These are phyloP conservation scores for Lathyrus tuberosus DNA, from an alignment of 306 rosid species.

Conservation along the genomic window DNA sequence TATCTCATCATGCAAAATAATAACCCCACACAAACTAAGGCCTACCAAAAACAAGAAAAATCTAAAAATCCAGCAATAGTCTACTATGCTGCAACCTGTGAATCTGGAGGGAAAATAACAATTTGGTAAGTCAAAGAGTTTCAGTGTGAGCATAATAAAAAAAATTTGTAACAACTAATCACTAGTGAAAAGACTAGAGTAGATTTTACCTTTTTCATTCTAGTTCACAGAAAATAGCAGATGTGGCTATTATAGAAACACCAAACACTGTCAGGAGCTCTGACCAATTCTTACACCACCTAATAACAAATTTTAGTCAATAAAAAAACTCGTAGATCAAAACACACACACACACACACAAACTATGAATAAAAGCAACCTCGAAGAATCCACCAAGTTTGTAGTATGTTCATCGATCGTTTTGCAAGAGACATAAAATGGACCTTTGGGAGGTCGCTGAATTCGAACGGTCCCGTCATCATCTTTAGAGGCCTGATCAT, in stretches of 20 bases:
- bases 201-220: not conserved
- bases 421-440: conserved; percentile 80
- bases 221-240: not conserved
- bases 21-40: too few species aligned
- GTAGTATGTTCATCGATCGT: conserved; percentile 60
- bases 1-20: too few species aligned
- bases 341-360: too few species aligned
- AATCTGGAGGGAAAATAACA: not conserved
- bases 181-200: too few species aligned
- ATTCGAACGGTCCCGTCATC: conserved; percentile 74
- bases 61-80: not conserved
- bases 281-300: conserved; percentile 92
- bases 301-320: conserved; percentile 44
- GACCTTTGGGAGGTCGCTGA: conserved; percentile 85
- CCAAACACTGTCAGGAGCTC: too few species aligned
- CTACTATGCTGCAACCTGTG: not conserved
- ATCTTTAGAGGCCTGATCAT: conserved; percentile 86
- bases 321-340: too few species aligned
- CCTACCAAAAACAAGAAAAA: too few species aligned
- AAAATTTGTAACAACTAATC: too few species aligned
- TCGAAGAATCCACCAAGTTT: too few species aligned
- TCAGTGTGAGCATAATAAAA: not conserved
- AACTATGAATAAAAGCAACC: too few species aligned
- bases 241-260: conserved; percentile 49
- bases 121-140: not conserved